A percentile compares a stretch with the other conserved stretches of the same genome.
Conservation (phyloP, 2,329 filamentous ascomycete species). For the Penicillium sp. region DNA sequence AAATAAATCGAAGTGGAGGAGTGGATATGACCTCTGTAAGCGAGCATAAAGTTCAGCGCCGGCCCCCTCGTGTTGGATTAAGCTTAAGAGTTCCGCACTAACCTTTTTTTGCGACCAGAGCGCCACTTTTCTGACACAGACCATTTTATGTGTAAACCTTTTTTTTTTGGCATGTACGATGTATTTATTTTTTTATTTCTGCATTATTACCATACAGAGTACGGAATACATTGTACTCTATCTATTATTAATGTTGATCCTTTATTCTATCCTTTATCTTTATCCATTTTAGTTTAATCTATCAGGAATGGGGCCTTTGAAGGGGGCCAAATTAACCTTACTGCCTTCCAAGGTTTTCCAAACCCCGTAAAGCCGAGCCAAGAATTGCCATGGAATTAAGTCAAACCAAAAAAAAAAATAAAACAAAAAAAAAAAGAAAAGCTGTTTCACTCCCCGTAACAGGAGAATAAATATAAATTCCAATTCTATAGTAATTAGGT, state of each 20-base stretch:
- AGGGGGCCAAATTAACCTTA: slow-evolving; percentile 23
- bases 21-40: slow-evolving; percentile 27
- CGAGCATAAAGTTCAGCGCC: slow-evolving; percentile 39
- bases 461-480: not conserved
- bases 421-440: not conserved
- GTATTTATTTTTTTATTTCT: slow-evolving; percentile 1
- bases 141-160: slow-evolving; percentile 10
- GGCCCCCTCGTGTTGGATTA: slow-evolving; percentile 45
- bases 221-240: not conserved
- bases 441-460: slow-evolving; percentile 1
- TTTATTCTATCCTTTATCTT: not conserved
- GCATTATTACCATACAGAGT: not conserved
- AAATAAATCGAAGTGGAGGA: slow-evolving; percentile 20
- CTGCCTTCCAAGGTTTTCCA: slow-evolving; percentile 16
- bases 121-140: slow-evolving; percentile 32
- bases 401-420: not conserved
- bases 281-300: slow-evolving; percentile 1
- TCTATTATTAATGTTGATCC: not conserved
- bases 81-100: slow-evolving; percentile 46
- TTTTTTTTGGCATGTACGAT: not conserved
- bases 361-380: slow-evolving; percentile 27
- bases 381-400: slow-evolving; percentile 14
- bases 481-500: not conserved
- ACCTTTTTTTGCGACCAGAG: slow-evolving; percentile 36
- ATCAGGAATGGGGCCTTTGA: slow-evolving; percentile 20